Evolutionary conservation across 2,329 filamentous ascomycete species (phyloP).

Genomic region (Trichoderma oligosporum): DNA sequence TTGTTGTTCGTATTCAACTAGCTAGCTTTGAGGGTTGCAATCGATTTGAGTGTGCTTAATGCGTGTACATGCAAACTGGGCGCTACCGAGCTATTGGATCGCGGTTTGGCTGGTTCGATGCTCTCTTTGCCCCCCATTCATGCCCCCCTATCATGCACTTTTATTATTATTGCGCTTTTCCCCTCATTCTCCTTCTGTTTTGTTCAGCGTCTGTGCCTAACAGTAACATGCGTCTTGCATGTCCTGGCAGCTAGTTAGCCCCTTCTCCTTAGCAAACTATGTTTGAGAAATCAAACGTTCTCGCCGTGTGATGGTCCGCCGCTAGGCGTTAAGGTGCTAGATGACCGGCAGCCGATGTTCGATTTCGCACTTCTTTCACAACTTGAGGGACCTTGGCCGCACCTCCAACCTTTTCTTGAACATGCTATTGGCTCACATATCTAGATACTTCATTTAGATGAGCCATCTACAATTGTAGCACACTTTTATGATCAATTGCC

Average conservation of each 20-base stretch:
- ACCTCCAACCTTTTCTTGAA: not conserved
- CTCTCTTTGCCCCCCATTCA: not conserved
- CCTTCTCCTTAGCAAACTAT: not conserved
- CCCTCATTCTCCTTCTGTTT: not conserved
- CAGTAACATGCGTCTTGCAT: not conserved
- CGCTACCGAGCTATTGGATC: constrained; percentile 33
- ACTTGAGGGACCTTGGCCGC: not conserved
- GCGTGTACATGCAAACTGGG: constrained; percentile 29
- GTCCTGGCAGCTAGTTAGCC: not conserved
- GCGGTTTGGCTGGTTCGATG: constrained; percentile 9
- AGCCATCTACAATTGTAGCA: not conserved
- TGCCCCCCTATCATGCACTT: not conserved
- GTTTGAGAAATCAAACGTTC: constrained; percentile 17
- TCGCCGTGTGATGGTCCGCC: not conserved
- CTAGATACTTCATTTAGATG: not conserved
- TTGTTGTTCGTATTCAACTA: not conserved
- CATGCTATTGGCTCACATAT: not conserved
- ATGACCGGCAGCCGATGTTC: constrained; percentile 21
- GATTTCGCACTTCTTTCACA: not conserved
- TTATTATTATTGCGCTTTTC: no score
- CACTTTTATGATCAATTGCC: no score
- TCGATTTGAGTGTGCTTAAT: not conserved
- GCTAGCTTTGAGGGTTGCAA: not conserved
- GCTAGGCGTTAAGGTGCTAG: constrained; percentile 23
- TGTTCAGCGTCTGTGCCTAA: not conserved